A percentile compares a stretch with the other conserved stretches of the same genome.
Evolutionary conservation across 192 early-diverging fungal species (phyloP).

Genomic region (Coemansia sp.): DNA sequence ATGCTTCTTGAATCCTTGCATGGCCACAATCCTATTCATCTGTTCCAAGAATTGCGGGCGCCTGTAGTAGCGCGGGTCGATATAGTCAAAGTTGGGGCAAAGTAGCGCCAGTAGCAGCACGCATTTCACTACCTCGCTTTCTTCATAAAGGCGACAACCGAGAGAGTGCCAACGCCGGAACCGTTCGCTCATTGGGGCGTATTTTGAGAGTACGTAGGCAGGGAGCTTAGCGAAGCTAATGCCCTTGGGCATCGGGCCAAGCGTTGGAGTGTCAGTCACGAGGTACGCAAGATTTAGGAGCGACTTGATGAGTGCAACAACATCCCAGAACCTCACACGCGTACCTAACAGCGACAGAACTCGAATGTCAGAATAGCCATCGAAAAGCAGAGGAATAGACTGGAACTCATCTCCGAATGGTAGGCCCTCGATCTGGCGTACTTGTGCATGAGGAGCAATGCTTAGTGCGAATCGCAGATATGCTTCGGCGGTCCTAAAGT

Average conservation of each 20-base stretch:
- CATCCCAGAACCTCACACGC: background rate
- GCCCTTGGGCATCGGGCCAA: background rate
- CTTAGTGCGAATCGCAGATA: background rate
- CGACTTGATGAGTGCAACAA: background rate
- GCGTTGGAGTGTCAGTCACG: background rate
- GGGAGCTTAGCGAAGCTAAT: background rate
- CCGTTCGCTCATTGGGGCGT: background rate
- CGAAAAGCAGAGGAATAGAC: background rate
- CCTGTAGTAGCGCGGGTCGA: background rate
- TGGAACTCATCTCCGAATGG: background rate
- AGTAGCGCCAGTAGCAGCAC: slow-evolving; percentile 1
- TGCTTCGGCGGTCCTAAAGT: background rate
- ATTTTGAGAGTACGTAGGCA: background rate
- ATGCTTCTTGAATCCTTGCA: background rate
- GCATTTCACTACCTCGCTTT: background rate
- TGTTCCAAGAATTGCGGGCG: background rate
- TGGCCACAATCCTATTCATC: background rate
- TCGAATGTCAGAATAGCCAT: background rate
- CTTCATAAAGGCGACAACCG: background rate
- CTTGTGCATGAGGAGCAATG: background rate
- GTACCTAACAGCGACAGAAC: background rate
- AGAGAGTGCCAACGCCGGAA: background rate
- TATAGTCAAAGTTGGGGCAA: background rate
- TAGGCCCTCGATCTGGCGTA: background rate
- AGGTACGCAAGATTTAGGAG: background rate